A percentile compares a stretch with the other conserved stretches of the same genome.
Evolutionary conservation across 1,139 yeast species (phyloP).

Genomic region (Sugiyamaella paludigena): DNA sequence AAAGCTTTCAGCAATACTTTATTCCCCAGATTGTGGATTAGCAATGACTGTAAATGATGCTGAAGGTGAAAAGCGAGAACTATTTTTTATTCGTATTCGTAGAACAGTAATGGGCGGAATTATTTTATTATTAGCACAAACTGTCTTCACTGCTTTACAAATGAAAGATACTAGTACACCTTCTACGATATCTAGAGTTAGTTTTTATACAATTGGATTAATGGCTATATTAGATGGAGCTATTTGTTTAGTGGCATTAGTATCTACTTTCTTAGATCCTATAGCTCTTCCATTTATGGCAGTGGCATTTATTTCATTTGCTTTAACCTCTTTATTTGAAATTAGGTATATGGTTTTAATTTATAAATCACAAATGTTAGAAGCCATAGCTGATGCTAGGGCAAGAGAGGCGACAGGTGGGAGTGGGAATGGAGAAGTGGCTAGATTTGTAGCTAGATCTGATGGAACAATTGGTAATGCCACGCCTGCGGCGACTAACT

Average conservation of each 20-base stretch:
- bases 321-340: constrained; percentile 73
- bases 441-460: constrained; percentile 26
- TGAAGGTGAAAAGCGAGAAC: constrained; percentile 59
- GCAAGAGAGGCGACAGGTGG: constrained; percentile 29
- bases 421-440: constrained; percentile 12
- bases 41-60: constrained; percentile 45
- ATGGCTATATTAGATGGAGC: constrained; percentile 67
- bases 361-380: constrained; percentile 70
- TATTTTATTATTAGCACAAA: constrained; percentile 48
- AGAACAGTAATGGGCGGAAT: constrained; percentile 41
- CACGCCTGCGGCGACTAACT: constrained; percentile 10
- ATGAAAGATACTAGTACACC: constrained; percentile 74
- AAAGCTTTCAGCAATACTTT: constrained; percentile 56
- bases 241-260: constrained; percentile 57
- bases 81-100: constrained; percentile 43
- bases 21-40: constrained; percentile 88
- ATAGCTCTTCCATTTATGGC: constrained; percentile 67
- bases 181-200: constrained; percentile 68
- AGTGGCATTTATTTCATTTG: constrained; percentile 66
- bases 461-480: constrained; percentile 25
- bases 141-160: constrained; percentile 56
- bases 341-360: constrained; percentile 71
- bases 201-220: constrained; percentile 58
- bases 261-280: constrained; percentile 55
- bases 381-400: constrained; percentile 57